phyloP scores from a whole-genome alignment of 805 yeast species.

The Kodamaea restingae region DNA sequence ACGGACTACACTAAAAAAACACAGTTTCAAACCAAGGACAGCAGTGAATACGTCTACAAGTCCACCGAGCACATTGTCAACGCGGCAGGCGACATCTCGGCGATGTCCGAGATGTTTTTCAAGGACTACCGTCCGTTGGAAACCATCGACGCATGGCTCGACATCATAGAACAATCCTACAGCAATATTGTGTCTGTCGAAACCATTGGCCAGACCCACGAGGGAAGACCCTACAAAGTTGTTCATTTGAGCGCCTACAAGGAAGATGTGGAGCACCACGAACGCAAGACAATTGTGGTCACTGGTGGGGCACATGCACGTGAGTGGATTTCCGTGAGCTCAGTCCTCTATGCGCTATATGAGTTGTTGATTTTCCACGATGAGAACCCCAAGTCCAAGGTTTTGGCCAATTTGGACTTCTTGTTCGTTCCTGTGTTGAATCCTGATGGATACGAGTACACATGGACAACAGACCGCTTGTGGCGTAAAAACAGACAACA shows the following conservation, averaged over 20 bases:
- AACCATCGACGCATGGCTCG: constrained; percentile 71
- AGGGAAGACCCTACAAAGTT: constrained; percentile 67
- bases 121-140: constrained; percentile 63
- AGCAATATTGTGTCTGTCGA: constrained; percentile 63
- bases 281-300: constrained; percentile 61
- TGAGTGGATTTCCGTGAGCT: constrained; percentile 80
- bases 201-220: constrained; percentile 69
- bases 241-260: constrained; percentile 54
- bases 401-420: constrained; percentile 60
- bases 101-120: constrained; percentile 55
- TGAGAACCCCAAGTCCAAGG: constrained; percentile 33
- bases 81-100: constrained; percentile 11
- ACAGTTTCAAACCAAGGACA: background rate
- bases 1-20: constrained; percentile 9
- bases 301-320: constrained; percentile 88
- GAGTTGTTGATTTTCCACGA: constrained; percentile 29
- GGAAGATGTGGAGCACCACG: constrained; percentile 30
- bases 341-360: constrained; percentile 56
- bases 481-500: constrained; percentile 90
- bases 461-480: constrained; percentile 76
- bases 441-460: constrained; percentile 85
- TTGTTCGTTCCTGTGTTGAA: constrained; percentile 78
- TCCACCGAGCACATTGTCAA: constrained; percentile 12
- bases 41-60: constrained; percentile 5
- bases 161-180: constrained; percentile 53